These are phyloP conservation scores for Crithidia brevicula DNA, from an alignment of 208 protist species.

Conservation along the genomic window DNA sequence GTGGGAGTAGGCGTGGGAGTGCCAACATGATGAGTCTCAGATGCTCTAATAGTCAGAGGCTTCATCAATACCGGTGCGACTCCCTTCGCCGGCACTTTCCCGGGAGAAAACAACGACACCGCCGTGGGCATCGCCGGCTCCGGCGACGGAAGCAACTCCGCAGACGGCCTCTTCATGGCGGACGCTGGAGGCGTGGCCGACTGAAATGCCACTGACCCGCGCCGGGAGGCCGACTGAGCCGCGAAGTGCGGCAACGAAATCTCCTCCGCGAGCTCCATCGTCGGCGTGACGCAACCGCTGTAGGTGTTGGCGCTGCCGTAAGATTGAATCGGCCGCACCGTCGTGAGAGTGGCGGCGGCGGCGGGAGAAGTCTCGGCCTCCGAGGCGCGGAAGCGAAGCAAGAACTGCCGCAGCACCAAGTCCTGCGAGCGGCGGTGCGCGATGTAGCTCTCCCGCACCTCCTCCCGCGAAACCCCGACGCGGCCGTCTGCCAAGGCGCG, in stretches of 20 bases:
- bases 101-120: too few species aligned
- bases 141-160: constrained; percentile 1
- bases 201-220: neutral
- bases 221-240: neutral
- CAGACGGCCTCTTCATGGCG: neutral
- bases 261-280: neutral
- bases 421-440: constrained; percentile 31
- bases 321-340: neutral
- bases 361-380: neutral
- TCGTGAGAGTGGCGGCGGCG: neutral
- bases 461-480: constrained; percentile 16
- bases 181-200: neutral
- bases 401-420: constrained; percentile 30
- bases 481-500: constrained; percentile 17
- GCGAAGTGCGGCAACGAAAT: constrained; percentile 9
- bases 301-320: neutral
- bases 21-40: neutral
- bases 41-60: neutral
- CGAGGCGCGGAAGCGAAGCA: constrained; percentile 2
- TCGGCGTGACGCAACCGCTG: constrained; percentile 17
- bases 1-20: neutral
- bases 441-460: constrained; percentile 39
- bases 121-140: constrained; percentile 7
- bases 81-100: too few species aligned
- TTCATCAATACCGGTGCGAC: neutral